phyloP scores from a whole-genome alignment of 2,329 filamentous ascomycete species.

The Cladosporium austrohemisphaericum region DNA sequence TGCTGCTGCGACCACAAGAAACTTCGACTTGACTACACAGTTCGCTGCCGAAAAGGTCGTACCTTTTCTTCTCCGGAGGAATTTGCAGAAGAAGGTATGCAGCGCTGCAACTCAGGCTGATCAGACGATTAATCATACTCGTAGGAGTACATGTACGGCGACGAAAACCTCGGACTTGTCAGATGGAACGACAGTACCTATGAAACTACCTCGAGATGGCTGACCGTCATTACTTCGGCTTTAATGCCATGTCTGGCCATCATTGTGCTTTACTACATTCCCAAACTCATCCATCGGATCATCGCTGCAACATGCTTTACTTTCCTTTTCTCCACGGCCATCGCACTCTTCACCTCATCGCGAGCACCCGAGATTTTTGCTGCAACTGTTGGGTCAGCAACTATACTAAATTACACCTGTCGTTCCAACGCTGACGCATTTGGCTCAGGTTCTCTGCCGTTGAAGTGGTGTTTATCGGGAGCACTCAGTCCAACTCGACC shows the following conservation, averaged over 20 bases:
- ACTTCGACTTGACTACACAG: not conserved
- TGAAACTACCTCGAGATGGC: not conserved
- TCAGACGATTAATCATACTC: not conserved
- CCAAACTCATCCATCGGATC: not conserved
- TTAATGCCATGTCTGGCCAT: not conserved
- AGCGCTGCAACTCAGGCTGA: not conserved
- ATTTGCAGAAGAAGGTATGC: not conserved
- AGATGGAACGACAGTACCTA: not conserved
- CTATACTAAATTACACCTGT: not conserved
- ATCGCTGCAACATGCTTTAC: not conserved
- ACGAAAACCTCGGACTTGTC: not conserved
- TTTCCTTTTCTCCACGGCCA: not conserved
- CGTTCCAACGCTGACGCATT: not conserved
- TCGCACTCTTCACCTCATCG: not conserved
- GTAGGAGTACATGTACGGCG: not conserved
- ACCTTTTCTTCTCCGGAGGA: not conserved
- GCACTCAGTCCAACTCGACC: too few species aligned
- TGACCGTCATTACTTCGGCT: not conserved
- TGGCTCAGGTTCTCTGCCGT: not conserved
- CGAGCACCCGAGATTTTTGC: not conserved
- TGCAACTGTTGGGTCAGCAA: not conserved
- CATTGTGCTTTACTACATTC: not conserved
- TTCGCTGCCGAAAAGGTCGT: not conserved
- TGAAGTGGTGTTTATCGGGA: not conserved
- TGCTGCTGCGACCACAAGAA: not conserved